Evolutionary conservation across 352 stramenopile species (phyloP).

Genomic region (Phytophthora multivora): DNA sequence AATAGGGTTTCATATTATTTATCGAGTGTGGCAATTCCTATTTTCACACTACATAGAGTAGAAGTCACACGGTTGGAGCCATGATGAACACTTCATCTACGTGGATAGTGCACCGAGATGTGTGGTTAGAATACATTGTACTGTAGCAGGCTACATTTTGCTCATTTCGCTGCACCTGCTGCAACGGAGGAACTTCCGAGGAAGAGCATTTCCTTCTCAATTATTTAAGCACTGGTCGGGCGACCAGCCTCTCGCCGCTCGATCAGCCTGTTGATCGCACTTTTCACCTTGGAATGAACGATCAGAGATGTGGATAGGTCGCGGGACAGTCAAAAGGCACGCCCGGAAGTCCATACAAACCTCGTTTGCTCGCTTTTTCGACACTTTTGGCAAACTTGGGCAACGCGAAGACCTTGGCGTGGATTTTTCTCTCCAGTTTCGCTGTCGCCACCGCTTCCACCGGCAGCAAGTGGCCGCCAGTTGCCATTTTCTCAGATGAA

Average conservation of each 20-base stretch:
- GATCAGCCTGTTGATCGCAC: constrained; percentile 12
- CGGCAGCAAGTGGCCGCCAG: neutral
- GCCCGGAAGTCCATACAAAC: neutral
- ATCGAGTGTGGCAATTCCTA: neutral
- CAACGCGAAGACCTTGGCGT: neutral
- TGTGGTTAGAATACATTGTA: too few relatives aligned
- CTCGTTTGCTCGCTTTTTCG: neutral
- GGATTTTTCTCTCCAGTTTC: constrained; percentile 10
- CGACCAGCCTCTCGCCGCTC: constrained; percentile 4
- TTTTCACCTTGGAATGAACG: constrained; percentile 17
- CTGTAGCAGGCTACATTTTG: neutral
- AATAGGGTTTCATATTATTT: constrained; percentile 21
- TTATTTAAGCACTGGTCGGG: constrained; percentile 3
- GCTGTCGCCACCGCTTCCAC: constrained; percentile 1
- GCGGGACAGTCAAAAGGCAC: neutral
- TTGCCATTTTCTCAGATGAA: constrained; percentile 5
- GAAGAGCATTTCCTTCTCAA: constrained; percentile 1
- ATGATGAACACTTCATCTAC: too few relatives aligned
- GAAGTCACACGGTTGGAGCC: too few relatives aligned
- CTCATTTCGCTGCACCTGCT: neutral
- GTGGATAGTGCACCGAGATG: too few relatives aligned
- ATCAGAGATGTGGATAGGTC: constrained; percentile 24
- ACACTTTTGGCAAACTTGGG: neutral
- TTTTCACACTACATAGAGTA: too few relatives aligned
- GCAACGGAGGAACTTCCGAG: neutral